Evolutionary conservation across 345 rosid species (phyloP).

Genomic region (Adansonia digitata): DNA sequence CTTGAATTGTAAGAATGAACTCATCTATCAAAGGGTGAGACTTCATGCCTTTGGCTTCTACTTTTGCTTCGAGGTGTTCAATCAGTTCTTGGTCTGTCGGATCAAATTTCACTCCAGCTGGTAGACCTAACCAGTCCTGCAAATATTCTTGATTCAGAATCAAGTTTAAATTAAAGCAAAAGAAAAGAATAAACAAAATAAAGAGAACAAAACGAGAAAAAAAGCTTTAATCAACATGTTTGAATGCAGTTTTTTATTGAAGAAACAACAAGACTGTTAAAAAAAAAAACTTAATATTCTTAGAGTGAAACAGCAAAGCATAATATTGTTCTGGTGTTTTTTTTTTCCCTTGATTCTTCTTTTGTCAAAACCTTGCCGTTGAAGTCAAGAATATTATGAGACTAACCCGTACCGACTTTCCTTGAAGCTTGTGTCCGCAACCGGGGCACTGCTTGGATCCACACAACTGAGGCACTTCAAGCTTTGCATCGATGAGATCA

Average conservation of each 20-base stretch:
- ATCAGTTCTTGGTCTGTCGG: slow-evolving; percentile 99
- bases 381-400: slow-evolving; percentile 23
- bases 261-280: slow-evolving; percentile 12
- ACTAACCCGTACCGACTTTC: slow-evolving; percentile 64
- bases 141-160: slow-evolving; percentile 20
- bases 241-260: neutral
- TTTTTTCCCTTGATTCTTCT: slow-evolving; percentile 29
- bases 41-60: slow-evolving; percentile 67
- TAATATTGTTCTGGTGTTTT: too few relatives aligned
- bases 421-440: slow-evolving; percentile 94
- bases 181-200: slow-evolving; percentile 3
- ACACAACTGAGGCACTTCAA: slow-evolving; percentile 81
- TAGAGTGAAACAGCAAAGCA: slow-evolving; percentile 31
- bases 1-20: slow-evolving; percentile 96
- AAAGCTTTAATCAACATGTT: slow-evolving; percentile 7
- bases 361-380: slow-evolving; percentile 12
- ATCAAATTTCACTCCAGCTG: slow-evolving; percentile 97
- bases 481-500: slow-evolving; percentile 92
- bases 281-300: neutral
- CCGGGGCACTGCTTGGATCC: slow-evolving; percentile 95
- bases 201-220: slow-evolving; percentile 7
- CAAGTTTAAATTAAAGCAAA: slow-evolving; percentile 1
- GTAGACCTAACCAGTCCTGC: slow-evolving; percentile 98
- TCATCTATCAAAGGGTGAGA: slow-evolving; percentile 97
- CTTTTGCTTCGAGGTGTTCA: slow-evolving; percentile 96